phyloP scores from a whole-genome alignment of 805 yeast genomes.

The Wickerhamomyces mucosus region DNA sequence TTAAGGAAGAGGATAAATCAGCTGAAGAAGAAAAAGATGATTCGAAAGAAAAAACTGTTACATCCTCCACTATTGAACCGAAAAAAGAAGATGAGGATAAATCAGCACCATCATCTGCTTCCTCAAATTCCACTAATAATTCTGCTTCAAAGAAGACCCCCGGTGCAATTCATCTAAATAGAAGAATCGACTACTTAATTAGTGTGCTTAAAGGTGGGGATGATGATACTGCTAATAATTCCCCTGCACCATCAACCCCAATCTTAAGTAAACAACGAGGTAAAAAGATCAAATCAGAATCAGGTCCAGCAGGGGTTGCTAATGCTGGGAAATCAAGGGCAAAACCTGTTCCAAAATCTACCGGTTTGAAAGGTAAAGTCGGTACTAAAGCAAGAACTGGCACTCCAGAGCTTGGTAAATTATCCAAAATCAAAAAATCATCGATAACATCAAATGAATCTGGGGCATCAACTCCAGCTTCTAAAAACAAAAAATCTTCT shows the following conservation, averaged over 20 bases:
- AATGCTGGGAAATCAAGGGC: constrained; percentile 20
- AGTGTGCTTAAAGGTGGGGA: constrained; percentile 56
- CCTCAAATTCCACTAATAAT: constrained; percentile 4
- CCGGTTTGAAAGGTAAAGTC: too few relatives aligned
- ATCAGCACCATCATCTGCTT: constrained; percentile 1
- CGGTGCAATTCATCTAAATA: constrained; percentile 82
- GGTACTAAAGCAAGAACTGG: constrained; percentile 7
- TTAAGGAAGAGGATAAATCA: constrained; percentile 19
- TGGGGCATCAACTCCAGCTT: too few relatives aligned
- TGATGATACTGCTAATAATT: constrained; percentile 19
- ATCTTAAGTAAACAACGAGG: constrained; percentile 4
- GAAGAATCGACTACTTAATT: constrained; percentile 85
- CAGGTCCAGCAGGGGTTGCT: too few relatives aligned
- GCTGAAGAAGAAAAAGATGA: constrained; percentile 2
- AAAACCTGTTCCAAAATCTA: constrained; percentile 14
- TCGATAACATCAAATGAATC: too few relatives aligned
- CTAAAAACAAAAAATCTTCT: constrained; percentile 1
- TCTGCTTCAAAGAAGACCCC: constrained; percentile 58
- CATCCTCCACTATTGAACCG: neutral
- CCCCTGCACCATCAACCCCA: constrained; percentile 23
- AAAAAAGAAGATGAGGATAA: constrained; percentile 2
- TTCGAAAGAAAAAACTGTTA: constrained; percentile 1
- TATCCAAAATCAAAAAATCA: too few relatives aligned
- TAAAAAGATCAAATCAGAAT: constrained; percentile 7
- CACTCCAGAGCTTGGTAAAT: constrained; percentile 11